phyloP scores from a whole-genome alignment of 129 eudicot genomes.

The Flaveria ramosissima region DNA sequence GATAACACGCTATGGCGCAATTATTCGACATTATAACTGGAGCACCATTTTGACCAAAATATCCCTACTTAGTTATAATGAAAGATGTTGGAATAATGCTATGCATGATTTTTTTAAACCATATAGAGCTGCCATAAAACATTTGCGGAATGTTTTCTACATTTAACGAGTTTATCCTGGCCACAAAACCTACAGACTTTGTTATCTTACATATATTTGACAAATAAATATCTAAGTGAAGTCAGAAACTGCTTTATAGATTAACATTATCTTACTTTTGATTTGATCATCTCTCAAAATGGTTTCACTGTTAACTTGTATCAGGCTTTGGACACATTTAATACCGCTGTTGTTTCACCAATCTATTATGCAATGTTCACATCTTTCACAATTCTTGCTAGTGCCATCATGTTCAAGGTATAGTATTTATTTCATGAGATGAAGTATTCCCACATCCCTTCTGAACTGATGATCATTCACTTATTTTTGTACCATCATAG shows the following conservation, averaged over 20 bases:
- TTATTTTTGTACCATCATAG: slow-evolving; percentile 29
- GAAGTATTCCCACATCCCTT: neutral
- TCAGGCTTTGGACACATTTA: slow-evolving; percentile 80
- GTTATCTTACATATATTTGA: neutral
- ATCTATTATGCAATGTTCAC: slow-evolving; percentile 84
- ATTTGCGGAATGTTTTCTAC: neutral
- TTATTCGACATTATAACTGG: neutral
- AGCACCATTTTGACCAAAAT: neutral
- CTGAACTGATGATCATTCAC: neutral
- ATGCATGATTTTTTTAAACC: neutral
- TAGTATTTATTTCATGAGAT: neutral
- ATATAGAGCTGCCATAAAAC: neutral
- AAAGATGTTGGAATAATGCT: neutral
- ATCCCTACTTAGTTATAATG: neutral
- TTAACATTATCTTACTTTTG: neutral
- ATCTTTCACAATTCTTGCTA: slow-evolving; percentile 72
- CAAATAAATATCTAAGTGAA: neutral
- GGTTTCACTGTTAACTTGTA: slow-evolving; percentile 3
- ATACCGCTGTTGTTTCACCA: slow-evolving; percentile 75
- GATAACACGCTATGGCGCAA: too few relatives aligned
- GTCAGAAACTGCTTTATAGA: neutral
- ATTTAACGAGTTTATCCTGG: neutral
- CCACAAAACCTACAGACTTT: neutral
- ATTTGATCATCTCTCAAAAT: neutral
- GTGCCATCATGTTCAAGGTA: slow-evolving; percentile 87